Conservation (phyloP, 345 rosid genomes). For the Gossypium raimondii region DNA sequence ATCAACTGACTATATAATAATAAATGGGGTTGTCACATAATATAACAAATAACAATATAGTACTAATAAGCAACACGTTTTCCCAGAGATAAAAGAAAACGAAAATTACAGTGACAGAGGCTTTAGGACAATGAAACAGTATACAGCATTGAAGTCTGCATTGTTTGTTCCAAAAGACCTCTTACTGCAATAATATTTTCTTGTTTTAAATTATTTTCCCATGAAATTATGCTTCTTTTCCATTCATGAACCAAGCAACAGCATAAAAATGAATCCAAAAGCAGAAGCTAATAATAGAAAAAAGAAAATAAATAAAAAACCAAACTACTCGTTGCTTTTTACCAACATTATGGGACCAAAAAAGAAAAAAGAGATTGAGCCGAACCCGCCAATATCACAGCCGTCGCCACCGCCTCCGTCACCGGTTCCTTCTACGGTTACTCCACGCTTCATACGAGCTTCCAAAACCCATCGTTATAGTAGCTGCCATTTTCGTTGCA, state of each 20-base stretch:
- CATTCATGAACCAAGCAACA: conserved; percentile 8
- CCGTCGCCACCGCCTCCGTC: conserved; percentile 10
- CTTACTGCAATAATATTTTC: not conserved
- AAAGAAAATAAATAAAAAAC: not conserved
- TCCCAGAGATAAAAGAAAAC: conserved; percentile 21
- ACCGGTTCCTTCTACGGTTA: not conserved
- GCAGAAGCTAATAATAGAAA: not conserved
- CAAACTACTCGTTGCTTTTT: conserved; percentile 6
- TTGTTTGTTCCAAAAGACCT: not conserved
- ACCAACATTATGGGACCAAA: conserved; percentile 5
- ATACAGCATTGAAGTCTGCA: conserved; percentile 18
- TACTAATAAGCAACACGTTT: conserved; percentile 25
- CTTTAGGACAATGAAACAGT: conserved; percentile 20
- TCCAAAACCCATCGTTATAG: not conserved
- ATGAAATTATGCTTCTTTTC: not conserved
- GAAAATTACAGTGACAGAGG: conserved; percentile 12
- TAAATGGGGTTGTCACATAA: not conserved
- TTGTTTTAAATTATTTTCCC: not conserved
- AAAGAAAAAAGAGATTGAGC: conserved; percentile 31
- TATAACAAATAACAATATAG: no score
- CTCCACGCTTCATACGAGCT: not conserved
- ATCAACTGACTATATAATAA: not conserved
- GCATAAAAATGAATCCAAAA: not conserved
- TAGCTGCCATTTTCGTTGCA: no score
- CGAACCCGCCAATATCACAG: conserved; percentile 40